Percentiles rank a stretch among this genome's conserved stretches.
phyloP scores from a whole-genome alignment of 352 stramenopile species.

The Phytophthora boehmeriae region DNA sequence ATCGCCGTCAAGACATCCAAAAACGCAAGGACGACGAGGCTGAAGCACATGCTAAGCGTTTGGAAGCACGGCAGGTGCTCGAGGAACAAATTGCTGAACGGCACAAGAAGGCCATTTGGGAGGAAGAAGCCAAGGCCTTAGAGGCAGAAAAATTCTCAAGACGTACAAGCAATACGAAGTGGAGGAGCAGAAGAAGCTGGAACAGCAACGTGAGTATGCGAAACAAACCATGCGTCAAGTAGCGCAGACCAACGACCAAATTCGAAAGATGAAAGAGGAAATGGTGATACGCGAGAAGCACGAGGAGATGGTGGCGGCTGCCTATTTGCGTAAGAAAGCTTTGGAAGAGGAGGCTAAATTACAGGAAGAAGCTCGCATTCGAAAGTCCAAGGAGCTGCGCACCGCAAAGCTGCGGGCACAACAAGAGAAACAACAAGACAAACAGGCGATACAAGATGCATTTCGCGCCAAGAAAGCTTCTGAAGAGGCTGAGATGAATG shows the following conservation, averaged over 20 bases:
- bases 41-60: constrained; percentile 46
- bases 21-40: constrained; percentile 50
- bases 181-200: constrained; percentile 64
- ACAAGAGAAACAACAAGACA: constrained; percentile 85
- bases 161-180: constrained; percentile 85
- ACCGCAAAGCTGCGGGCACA: constrained; percentile 78
- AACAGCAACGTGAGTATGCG: constrained; percentile 50
- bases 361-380: constrained; percentile 65
- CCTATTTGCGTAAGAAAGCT: constrained; percentile 77
- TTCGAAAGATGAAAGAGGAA: constrained; percentile 71
- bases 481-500: constrained; percentile 67
- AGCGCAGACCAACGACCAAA: constrained; percentile 66
- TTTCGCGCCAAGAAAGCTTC: constrained; percentile 79
- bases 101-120: constrained; percentile 70
- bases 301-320: constrained; percentile 64
- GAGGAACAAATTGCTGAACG: constrained; percentile 74
- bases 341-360: constrained; percentile 69
- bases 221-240: constrained; percentile 56
- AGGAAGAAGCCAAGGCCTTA: constrained; percentile 80
- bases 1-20: constrained; percentile 59
- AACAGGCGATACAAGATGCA: constrained; percentile 65
- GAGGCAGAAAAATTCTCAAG: constrained; percentile 81
- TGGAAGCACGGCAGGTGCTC: constrained; percentile 70
- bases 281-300: constrained; percentile 53
- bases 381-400: constrained; percentile 73